Conservation (phyloP, 306 rosid species). For the Vigna trinervia region DNA sequence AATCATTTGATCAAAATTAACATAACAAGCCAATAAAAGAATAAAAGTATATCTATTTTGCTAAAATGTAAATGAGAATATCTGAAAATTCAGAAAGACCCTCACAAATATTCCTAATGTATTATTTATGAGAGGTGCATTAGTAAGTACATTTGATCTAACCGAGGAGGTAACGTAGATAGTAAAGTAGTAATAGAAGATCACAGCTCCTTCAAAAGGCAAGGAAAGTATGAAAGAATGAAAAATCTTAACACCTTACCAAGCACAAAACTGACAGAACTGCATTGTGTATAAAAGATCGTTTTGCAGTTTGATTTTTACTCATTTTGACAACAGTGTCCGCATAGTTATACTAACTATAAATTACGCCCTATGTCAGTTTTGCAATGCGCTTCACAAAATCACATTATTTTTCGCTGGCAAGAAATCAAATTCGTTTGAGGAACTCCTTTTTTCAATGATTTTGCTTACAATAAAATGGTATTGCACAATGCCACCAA, state of each 20-base stretch:
- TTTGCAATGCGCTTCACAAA: neutral
- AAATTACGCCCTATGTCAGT: neutral
- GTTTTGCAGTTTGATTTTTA: neutral
- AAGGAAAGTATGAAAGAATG: neutral
- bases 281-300: neutral
- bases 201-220: neutral
- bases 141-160: conserved; percentile 13
- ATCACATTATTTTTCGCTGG: neutral
- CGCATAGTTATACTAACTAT: neutral
- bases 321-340: neutral
- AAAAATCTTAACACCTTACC: neutral
- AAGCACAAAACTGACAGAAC: neutral
- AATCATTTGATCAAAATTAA: conserved; percentile 4
- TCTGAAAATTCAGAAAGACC: neutral
- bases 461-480: conserved; percentile 3
- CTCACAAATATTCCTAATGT: neutral
- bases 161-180: conserved; percentile 5
- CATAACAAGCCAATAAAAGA: neutral
- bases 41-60: neutral
- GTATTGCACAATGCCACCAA: neutral
- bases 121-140: neutral
- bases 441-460: neutral
- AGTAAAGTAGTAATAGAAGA: neutral
- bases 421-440: neutral
- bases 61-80: conserved; percentile 1